phyloP scores from a whole-genome alignment of 108 stramenopile species.

The Nitzschia inconspicua region DNA sequence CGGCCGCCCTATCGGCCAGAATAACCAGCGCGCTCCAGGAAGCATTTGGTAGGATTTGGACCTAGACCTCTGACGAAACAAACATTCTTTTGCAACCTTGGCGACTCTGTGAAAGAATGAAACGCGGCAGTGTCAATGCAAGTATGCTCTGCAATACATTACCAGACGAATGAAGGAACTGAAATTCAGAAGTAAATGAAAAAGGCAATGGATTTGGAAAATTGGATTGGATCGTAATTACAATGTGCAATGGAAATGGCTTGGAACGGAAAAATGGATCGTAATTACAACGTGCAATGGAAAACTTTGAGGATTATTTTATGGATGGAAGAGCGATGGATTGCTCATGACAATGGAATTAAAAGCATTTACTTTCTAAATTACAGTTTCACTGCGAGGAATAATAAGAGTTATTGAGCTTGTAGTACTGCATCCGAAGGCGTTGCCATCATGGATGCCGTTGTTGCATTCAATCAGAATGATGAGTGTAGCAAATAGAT shows the following conservation, averaged over 20 bases:
- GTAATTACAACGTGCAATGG: conserved; percentile 30
- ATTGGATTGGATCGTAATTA: conserved; percentile 15
- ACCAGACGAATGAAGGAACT: too few species aligned
- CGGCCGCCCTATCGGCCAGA: conserved; percentile 20
- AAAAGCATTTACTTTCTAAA: too few species aligned
- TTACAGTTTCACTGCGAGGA: too few species aligned
- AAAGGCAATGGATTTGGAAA: conserved; percentile 3
- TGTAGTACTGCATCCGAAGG: too few species aligned
- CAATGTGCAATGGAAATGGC: conserved; percentile 19
- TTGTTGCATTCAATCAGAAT: too few species aligned
- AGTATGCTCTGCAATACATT: too few species aligned
- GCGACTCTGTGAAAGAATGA: neutral
- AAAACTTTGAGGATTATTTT: too few species aligned
- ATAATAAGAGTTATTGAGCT: too few species aligned
- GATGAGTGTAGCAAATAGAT: too few species aligned
- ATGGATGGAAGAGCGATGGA: conserved; percentile 16
- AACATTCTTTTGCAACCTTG: neutral
- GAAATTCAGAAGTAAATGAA: conserved; percentile 6
- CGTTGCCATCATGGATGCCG: too few species aligned
- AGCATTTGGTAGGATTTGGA: conserved; percentile 30
- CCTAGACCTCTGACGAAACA: neutral
- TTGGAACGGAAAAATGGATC: conserved; percentile 16
- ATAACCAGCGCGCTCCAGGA: conserved; percentile 32
- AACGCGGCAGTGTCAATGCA: neutral
- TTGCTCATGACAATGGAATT: conserved; percentile 21